Percentiles rank a stretch among this genome's conserved stretches.
Conservation (phyloP, 352 stramenopile species). For the Phytophthora lateralis region DNA sequence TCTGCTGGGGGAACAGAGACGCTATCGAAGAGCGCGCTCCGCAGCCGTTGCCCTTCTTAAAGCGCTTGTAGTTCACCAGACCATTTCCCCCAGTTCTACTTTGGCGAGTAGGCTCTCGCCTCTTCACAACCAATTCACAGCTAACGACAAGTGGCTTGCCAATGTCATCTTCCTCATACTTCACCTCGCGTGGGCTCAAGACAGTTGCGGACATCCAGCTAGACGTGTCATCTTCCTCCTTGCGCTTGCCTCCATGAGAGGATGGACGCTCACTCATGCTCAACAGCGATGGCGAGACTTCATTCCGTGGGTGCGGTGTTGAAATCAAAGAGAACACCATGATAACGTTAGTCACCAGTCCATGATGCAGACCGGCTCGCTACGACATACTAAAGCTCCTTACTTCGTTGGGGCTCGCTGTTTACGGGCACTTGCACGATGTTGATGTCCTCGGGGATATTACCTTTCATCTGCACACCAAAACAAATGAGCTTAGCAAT, state of each 20-base stretch:
- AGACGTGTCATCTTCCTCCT: conserved; percentile 8
- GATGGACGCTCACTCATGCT: conserved; percentile 6
- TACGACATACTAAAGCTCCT: neutral
- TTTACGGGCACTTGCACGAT: conserved; percentile 31
- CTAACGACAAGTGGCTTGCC: conserved; percentile 53
- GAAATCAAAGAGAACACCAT: neutral
- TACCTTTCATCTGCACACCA: conserved; percentile 21
- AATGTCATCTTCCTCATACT: conserved; percentile 34
- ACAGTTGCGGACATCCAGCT: conserved; percentile 43
- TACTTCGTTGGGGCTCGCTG: conserved; percentile 22
- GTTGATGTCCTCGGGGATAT: conserved; percentile 30
- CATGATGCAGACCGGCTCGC: neutral
- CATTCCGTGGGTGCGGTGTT: neutral
- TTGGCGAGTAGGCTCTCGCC: conserved; percentile 5
- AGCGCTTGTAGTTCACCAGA: conserved; percentile 81
- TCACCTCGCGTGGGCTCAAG: conserved; percentile 30
- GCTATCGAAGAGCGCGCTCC: conserved; percentile 41
- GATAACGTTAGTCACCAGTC: conserved; percentile 12
- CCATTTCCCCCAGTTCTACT: conserved; percentile 8
- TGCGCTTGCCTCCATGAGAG: conserved; percentile 3
- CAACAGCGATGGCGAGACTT: conserved; percentile 16
- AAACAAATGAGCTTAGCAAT: conserved; percentile 3
- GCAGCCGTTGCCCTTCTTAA: conserved; percentile 78
- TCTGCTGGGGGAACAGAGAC: conserved; percentile 61
- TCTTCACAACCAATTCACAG: conserved; percentile 63